Evolutionary conservation across 192 early-diverging fungal species (phyloP), one percentile per base, ranked within the genome.

Genomic region (Coemansia sp.): DNA sequence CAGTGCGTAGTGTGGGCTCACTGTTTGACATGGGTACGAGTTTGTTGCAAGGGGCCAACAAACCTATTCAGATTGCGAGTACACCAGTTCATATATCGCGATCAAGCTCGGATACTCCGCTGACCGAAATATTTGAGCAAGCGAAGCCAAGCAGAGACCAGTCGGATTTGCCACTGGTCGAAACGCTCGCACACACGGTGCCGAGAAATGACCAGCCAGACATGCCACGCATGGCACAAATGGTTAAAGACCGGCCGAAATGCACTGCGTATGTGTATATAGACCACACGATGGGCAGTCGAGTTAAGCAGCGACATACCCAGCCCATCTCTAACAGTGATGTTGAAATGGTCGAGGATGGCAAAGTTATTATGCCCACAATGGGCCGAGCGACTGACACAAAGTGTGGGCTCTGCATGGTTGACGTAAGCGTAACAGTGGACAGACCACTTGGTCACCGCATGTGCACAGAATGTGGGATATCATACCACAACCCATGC

Each of bases 11-110:
- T 0, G 19, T 19, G 22, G 26, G 26, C 23, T 32, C 37, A 18
- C 35, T 43, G 67, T 64, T 70, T 18, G 57, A 70, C 38, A 49
- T 70, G 24, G 43, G 62, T 19, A 64, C 72, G 14, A 68, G 70
- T 54, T 29, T 22, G 24, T 24, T 70, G 19, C 29, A 8, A 20
- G 24, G 37, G 41, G 41, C 41, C 2, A 14, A 45, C 13, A 5
- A 45, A 14, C 13, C 41, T 3, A 45, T 45, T 45, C 32, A 35
- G 32, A 35, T 35, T 8, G 32, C 32, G 3, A 45, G 16, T 13
- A n/a, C 3, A n/a, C 41, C 16, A n/a, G 16, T 45, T 45, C 41
- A 1, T 45, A 45, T 45, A 45, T 45, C 41, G 13, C 41, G 41
- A n/a, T 16, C 41, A 2, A 45, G 13, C 13, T 45, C 41, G 3